Evolutionary conservation across 768 basidiomycete species (phyloP).

Genomic region (Amanita phalloides): DNA sequence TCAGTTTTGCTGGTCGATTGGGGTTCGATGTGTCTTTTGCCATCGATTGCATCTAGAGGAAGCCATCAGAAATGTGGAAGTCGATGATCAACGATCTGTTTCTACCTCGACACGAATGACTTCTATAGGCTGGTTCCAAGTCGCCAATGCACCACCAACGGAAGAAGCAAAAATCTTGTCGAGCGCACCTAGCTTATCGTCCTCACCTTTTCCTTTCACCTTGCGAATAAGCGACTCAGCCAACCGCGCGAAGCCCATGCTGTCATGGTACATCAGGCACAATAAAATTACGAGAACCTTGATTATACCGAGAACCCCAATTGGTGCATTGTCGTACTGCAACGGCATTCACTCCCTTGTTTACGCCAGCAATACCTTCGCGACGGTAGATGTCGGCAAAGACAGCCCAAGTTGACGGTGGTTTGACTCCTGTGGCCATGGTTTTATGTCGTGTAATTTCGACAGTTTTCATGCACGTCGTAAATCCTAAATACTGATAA

Average conservation of each 20-base stretch:
- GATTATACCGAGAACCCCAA: slow-evolving; percentile 77
- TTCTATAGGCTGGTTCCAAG: slow-evolving; percentile 99
- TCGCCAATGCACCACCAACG: slow-evolving; percentile 89
- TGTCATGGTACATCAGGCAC: slow-evolving; percentile 15
- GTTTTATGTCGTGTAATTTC: slow-evolving; percentile 97
- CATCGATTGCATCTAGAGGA: slow-evolving; percentile 94
- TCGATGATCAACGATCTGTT: neutral
- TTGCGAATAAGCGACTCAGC: slow-evolving; percentile 76
- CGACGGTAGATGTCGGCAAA: slow-evolving; percentile 91
- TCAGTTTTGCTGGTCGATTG: slow-evolving; percentile 86
- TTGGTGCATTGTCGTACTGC: slow-evolving; percentile 89
- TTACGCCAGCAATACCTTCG: slow-evolving; percentile 92
- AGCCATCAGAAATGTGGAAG: neutral
- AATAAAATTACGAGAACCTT: neutral
- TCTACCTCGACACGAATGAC: slow-evolving; percentile 90
- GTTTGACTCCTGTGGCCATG: slow-evolving; percentile 71
- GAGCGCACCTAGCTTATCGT: slow-evolving; percentile 57
- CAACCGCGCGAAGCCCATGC: slow-evolving; percentile 94
- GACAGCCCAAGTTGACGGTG: slow-evolving; percentile 87
- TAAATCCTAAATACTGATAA: slow-evolving; percentile 56
- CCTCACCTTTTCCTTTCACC: slow-evolving; percentile 67
- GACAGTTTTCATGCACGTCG: slow-evolving; percentile 99
- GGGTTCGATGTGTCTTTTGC: slow-evolving; percentile 65
- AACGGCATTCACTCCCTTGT: slow-evolving; percentile 97
- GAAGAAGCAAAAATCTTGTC: slow-evolving; percentile 89